phyloP scores from a whole-genome alignment of 2,329 filamentous ascomycete genomes.

The Fusarium acutatum region DNA sequence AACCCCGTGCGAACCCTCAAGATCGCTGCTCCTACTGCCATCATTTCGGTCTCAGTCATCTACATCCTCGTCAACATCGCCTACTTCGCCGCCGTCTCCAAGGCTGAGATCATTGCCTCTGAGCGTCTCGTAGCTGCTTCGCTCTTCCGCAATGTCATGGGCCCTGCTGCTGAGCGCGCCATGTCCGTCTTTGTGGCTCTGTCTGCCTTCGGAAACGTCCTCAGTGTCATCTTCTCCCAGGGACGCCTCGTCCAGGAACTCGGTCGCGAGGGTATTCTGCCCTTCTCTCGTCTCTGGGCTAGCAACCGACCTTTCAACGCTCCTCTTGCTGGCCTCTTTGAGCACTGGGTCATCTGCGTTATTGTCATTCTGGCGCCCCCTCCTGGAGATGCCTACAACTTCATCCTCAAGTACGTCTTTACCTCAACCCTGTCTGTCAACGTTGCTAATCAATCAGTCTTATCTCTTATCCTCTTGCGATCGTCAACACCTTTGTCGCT shows the following conservation, averaged over 20 bases:
- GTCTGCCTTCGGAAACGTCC: slow-evolving; percentile 73
- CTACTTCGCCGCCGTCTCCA: slow-evolving; percentile 69
- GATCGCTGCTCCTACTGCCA: slow-evolving; percentile 69
- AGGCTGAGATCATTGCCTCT: slow-evolving; percentile 60
- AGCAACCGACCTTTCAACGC: slow-evolving; percentile 71
- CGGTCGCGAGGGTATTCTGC: slow-evolving; percentile 71
- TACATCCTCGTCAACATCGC: slow-evolving; percentile 75
- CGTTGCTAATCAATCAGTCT: slow-evolving; percentile 50
- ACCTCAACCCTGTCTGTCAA: too few species aligned
- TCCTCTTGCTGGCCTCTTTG: slow-evolving; percentile 67
- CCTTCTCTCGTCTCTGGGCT: slow-evolving; percentile 69
- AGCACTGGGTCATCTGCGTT: slow-evolving; percentile 71
- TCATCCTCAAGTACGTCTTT: slow-evolving; percentile 61
- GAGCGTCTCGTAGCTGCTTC: slow-evolving; percentile 62
- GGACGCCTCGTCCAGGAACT: slow-evolving; percentile 72
- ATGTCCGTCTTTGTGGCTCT: slow-evolving; percentile 73
- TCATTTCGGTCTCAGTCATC: slow-evolving; percentile 65
- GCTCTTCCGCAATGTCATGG: slow-evolving; percentile 66
- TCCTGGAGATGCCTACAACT: slow-evolving; percentile 73
- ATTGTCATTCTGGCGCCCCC: slow-evolving; percentile 74
- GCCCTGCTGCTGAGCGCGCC: slow-evolving; percentile 62
- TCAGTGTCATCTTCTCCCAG: slow-evolving; percentile 74
- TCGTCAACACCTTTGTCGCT: slow-evolving; percentile 65
- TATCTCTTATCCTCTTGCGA: slow-evolving; percentile 70
- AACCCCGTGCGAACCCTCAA: slow-evolving; percentile 72